Conservation (phyloP, 257 asterid species). For the Lithospermum erythrorhizon region DNA sequence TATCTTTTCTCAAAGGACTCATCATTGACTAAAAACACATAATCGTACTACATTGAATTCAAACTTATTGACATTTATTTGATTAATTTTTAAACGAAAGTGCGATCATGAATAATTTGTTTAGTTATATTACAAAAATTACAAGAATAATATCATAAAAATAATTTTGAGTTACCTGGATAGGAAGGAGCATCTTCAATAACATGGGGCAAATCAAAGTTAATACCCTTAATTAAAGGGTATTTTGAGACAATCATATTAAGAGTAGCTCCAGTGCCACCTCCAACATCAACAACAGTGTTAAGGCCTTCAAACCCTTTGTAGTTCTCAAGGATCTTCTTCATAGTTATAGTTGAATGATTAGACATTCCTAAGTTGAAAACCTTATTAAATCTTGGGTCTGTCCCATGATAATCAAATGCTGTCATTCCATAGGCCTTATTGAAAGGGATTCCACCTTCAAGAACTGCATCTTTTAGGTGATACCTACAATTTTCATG, state of each 20-base stretch:
- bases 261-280: conserved; percentile 73
- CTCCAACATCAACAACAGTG: conserved; percentile 87
- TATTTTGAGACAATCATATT: conserved; percentile 54
- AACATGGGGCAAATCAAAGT: conserved; percentile 80
- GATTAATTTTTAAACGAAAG: no score
- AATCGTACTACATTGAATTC: no score
- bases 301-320: conserved; percentile 55
- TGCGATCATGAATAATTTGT: no score
- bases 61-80: no score
- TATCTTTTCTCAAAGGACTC: no score
- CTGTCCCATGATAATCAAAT: conserved; percentile 70
- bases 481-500: conserved; percentile 39
- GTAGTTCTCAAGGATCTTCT: conserved; percentile 56
- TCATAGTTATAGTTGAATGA: conserved; percentile 61
- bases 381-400: conserved; percentile 67
- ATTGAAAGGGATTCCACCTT: conserved; percentile 82
- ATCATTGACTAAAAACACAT: no score
- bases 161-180: conserved; percentile 27
- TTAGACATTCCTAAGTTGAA: conserved; percentile 78
- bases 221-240: conserved; percentile 59
- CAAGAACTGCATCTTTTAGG: conserved; percentile 74
- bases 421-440: conserved; percentile 80
- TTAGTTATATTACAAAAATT: no score
- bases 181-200: conserved; percentile 55
- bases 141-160: neutral